A percentile compares a stretch with the other conserved stretches of the same genome.
These are phyloP conservation scores for Calonectria fujianensis DNA, from an alignment of 2,329 filamentous ascomycete genomes.

Conservation along the genomic window DNA sequence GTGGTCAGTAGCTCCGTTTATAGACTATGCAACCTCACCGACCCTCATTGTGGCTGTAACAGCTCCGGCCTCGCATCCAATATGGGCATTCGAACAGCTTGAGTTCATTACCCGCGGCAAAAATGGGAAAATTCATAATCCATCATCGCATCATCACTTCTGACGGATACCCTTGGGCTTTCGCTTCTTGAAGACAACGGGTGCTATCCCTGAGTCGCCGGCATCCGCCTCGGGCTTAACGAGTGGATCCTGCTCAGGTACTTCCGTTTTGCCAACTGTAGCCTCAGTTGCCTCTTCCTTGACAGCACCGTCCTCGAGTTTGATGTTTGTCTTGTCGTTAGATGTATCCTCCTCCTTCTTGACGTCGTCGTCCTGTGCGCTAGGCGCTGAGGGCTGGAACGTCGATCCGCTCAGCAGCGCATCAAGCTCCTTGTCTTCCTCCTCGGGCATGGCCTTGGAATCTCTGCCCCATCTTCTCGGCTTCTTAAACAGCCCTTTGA, in stretches of 20 bases:
- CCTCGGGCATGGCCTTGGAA: constrained; percentile 68
- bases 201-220: constrained; percentile 55
- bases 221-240: constrained; percentile 58
- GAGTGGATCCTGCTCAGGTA: constrained; percentile 46
- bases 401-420: constrained; percentile 69
- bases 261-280: constrained; percentile 65
- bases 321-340: constrained; percentile 56
- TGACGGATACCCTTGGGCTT: constrained; percentile 81
- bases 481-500: constrained; percentile 77
- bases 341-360: constrained; percentile 46
- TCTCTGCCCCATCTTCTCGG: constrained; percentile 73
- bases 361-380: constrained; percentile 53
- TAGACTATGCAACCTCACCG: background rate
- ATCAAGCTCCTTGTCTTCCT: constrained; percentile 76
- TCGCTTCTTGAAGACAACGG: constrained; percentile 86
- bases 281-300: constrained; percentile 38
- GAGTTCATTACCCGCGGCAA: background rate
- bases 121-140: background rate
- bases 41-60: background rate
- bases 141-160: constrained; percentile 64
- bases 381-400: constrained; percentile 51
- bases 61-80: background rate
- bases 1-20: background rate
- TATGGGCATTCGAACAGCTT: background rate
- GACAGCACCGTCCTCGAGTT: constrained; percentile 51